Percentiles rank a stretch among this genome's conserved stretches.
phyloP scores from a whole-genome alignment of 2,329 filamentous ascomycete genomes.

The Colletotrichum tropicicola region DNA sequence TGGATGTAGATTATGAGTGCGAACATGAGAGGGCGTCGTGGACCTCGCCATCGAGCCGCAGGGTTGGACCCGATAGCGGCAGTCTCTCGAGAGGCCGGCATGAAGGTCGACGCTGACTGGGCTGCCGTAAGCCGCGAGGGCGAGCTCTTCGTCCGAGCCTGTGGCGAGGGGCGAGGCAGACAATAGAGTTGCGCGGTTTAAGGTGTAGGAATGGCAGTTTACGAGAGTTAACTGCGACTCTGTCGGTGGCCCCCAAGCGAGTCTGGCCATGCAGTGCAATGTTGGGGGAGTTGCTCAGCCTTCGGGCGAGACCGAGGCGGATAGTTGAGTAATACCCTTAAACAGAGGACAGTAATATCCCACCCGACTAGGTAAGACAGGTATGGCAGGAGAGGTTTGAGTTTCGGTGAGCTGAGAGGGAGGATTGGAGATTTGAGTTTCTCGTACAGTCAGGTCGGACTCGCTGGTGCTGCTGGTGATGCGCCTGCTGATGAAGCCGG shows the following conservation, averaged over 20 bases:
- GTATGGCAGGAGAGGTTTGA: neutral
- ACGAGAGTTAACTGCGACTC: neutral
- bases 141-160: conserved; percentile 4
- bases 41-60: conserved; percentile 1
- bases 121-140: neutral
- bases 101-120: conserved; percentile 21
- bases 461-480: neutral
- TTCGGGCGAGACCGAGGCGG: neutral
- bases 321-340: neutral
- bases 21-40: neutral
- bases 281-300: neutral
- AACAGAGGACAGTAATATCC: neutral
- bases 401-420: conserved; percentile 7
- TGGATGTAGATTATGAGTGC: conserved; percentile 1
- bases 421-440: neutral
- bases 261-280: no score
- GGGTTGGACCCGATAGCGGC: neutral
- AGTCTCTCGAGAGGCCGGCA: neutral
- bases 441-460: neutral
- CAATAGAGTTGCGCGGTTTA: neutral
- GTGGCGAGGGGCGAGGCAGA: neutral
- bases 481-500: neutral
- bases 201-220: neutral
- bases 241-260: no score
- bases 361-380: neutral